Evolutionary conservation across 495 filamentous ascomycete species (phyloP), one percentile per base, ranked within the genome.

Genomic region (Penicillium canariense): DNA sequence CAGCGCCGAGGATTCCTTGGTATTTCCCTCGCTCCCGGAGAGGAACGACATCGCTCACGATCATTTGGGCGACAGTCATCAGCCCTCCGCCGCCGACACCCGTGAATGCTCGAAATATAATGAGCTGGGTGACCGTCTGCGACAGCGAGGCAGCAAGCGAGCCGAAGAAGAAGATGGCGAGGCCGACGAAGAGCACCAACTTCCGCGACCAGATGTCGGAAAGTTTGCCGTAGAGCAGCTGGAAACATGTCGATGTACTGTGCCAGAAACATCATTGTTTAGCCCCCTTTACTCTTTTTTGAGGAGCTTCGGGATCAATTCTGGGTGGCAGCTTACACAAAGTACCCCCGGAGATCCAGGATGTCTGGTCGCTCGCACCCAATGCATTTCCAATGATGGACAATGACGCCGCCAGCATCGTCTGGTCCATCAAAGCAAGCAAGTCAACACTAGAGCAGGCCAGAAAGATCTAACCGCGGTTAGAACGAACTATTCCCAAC

Each of bases 171-270:
- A 84, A 80, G 23, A 81, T 77, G 1, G 63, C 77, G 5, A 84
- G 59, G 1, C 77, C 77, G 17, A 69, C 66, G 34, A 82, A 74
- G 4, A 83, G 68, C 15, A 82, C 72, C 5, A 73, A 59, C 54
- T 84, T 84, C 20, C 80, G 80, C 2, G 78, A 81, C 68, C 78
- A 84, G 51, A 84, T 80, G 52, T 84, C 79, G 11, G 80, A 82
- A 17, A 83, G 70, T 1, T 76, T 73, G 3, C 81, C 78, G 47
- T 82, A 82, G 12, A 83, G 46, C 0, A 82, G 72, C 50, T 83
- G 81, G 52, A 80, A 81, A 31, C 76, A 79, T 18, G 79, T 82
- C 14, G 78, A 81, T n/a, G 81, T 81, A 42, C 69, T 74, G 42
- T 9, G 11, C 14, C 3, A 42, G 12, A 22, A 11, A n/a, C 0